Percentiles rank a stretch among this genome's conserved stretches.
phyloP scores from a whole-genome alignment of 1,284 basidiomycete species.

The Violaceomyces palustris region DNA sequence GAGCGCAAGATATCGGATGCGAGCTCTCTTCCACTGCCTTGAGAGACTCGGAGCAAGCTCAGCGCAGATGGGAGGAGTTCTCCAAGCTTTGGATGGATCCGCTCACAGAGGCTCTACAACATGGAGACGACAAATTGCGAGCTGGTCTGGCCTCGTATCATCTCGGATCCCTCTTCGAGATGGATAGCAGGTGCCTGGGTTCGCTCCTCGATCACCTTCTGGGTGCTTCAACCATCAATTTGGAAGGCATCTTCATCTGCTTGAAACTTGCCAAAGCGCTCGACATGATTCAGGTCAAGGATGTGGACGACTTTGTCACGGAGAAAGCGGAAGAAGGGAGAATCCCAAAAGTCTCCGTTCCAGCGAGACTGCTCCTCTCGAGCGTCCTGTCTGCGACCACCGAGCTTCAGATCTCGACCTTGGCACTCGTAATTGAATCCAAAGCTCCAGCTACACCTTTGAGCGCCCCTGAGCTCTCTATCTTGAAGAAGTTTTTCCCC shows the following conservation, averaged over 20 bases:
- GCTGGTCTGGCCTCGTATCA: conserved; percentile 30
- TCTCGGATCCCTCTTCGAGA: conserved; percentile 17
- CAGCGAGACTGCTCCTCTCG: conserved; percentile 15
- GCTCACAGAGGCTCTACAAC: conserved; percentile 7
- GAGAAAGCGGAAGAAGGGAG: conserved; percentile 4
- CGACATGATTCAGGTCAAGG: conserved; percentile 12
- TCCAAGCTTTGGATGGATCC: conserved; percentile 10
- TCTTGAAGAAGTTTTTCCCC: conserved; percentile 28
- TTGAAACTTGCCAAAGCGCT: conserved; percentile 14
- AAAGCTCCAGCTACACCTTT: conserved; percentile 31
- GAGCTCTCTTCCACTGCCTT: conserved; percentile 2
- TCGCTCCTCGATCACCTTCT: conserved; percentile 14
- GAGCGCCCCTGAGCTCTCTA: conserved; percentile 15
- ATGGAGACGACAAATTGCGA: conserved; percentile 20
- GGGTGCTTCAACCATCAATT: conserved; percentile 4
- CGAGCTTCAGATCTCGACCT: conserved; percentile 35
- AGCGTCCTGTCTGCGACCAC: conserved; percentile 26
- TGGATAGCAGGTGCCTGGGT: conserved; percentile 17
- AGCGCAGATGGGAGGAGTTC: conserved; percentile 9
- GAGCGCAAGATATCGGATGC: conserved; percentile 12
- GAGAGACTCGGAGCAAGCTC: neutral
- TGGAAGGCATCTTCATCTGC: conserved; percentile 22
- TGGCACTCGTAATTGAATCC: conserved; percentile 35
- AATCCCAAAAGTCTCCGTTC: conserved; percentile 15
- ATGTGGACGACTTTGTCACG: conserved; percentile 13